Evolutionary conservation across 257 asterid genomes (phyloP).

Genomic region (Ballota nigra): DNA sequence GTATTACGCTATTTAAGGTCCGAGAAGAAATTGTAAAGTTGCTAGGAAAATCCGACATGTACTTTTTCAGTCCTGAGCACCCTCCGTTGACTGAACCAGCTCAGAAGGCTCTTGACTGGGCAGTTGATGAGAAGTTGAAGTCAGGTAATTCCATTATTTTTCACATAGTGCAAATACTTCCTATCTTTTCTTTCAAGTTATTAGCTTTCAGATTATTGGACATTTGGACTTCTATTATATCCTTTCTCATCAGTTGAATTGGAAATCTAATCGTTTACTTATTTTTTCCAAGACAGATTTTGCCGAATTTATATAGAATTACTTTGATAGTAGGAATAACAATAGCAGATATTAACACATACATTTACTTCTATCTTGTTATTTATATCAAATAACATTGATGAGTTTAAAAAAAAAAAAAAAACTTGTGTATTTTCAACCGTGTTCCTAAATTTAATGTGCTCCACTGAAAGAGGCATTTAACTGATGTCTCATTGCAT

Average conservation of each 20-base stretch:
- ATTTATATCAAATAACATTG: background rate
- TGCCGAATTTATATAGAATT: background rate
- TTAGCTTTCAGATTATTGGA: conserved; percentile 3
- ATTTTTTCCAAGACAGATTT: background rate
- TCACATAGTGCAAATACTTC: background rate
- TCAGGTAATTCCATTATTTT: conserved; percentile 51
- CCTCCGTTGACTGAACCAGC: conserved; percentile 94
- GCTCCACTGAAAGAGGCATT: background rate
- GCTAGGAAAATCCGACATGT: conserved; percentile 75
- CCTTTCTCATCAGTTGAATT: background rate
- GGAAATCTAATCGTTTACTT: background rate
- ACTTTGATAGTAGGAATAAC: background rate
- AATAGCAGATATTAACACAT: background rate
- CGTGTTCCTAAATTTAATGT: background rate
- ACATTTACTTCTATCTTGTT: background rate
- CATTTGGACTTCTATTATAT: background rate
- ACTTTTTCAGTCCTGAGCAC: conserved; percentile 66
- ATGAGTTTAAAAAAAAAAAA: background rate
- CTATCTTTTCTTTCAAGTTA: background rate
- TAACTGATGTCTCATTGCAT: background rate
- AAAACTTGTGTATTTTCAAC: background rate
- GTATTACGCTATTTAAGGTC: conserved; percentile 65
- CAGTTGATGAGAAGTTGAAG: conserved; percentile 74
- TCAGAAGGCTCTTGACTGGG: conserved; percentile 89
- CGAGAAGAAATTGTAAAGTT: conserved; percentile 64